These are phyloP conservation scores for Metschnikowia koreensis DNA, from an alignment of 805 yeast genomes.

Conservation along the genomic window DNA sequence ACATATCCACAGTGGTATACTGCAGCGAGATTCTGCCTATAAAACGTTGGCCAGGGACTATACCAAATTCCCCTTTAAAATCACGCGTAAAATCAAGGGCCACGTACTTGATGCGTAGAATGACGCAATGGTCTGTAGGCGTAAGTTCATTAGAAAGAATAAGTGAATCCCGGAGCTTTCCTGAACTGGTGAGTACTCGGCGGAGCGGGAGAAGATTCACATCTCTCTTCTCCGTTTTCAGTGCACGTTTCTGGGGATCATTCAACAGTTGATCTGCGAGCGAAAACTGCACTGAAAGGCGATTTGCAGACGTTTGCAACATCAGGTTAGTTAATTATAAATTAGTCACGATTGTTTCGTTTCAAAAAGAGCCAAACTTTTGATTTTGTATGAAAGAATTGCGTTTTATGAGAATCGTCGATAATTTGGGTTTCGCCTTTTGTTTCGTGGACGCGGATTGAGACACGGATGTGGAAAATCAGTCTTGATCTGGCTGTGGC, in stretches of 20 bases:
- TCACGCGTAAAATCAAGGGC: slow-evolving; percentile 15
- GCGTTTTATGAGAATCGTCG: too few relatives aligned
- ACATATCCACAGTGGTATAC: slow-evolving; percentile 6
- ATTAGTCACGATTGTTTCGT: background rate
- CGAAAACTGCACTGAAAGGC: background rate
- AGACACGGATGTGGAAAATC: too few relatives aligned
- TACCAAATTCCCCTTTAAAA: slow-evolving; percentile 1
- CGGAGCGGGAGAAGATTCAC: slow-evolving; percentile 16
- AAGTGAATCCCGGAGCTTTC: slow-evolving; percentile 10
- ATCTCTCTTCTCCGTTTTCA: slow-evolving; percentile 8
- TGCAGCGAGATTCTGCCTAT: slow-evolving; percentile 28
- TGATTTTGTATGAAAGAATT: too few relatives aligned
- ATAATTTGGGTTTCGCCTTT: too few relatives aligned
- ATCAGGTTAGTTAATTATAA: background rate
- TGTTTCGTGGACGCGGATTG: too few relatives aligned
- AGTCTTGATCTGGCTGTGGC: too few relatives aligned
- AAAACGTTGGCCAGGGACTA: slow-evolving; percentile 36
- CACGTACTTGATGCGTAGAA: slow-evolving; percentile 18
- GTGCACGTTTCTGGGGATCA: slow-evolving; percentile 8
- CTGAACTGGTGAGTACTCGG: background rate
- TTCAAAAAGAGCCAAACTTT: too few relatives aligned
- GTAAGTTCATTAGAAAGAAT: slow-evolving; percentile 11
- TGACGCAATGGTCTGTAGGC: slow-evolving; percentile 2
- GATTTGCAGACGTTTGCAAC: background rate
- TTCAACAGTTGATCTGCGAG: slow-evolving; percentile 1